Evolutionary conservation across 768 basidiomycete species (phyloP).

Genomic region (Boletus reticulatus): DNA sequence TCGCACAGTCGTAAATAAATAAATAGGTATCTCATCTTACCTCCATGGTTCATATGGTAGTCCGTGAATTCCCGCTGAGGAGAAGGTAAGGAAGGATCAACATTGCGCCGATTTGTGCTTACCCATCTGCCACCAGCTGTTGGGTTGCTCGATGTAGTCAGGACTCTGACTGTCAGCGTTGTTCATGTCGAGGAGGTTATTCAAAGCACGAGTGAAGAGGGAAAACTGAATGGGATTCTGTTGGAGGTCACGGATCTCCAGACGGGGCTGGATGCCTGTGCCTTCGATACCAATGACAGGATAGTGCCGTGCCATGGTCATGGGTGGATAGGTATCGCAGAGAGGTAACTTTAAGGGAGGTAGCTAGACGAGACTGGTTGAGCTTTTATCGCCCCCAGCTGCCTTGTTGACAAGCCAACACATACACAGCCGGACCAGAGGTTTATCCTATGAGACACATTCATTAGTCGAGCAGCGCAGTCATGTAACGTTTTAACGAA

Average conservation of each 20-base stretch:
- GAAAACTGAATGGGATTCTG: slow-evolving; percentile 8
- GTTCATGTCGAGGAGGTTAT: slow-evolving; percentile 5
- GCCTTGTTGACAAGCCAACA: not conserved
- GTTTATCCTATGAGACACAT: not conserved
- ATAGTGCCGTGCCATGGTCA: slow-evolving; percentile 11
- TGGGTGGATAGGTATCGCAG: not conserved
- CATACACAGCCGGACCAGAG: not conserved
- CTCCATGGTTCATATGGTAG: slow-evolving; percentile 9
- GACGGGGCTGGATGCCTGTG: not conserved
- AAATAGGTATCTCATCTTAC: not conserved
- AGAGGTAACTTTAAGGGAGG: not conserved
- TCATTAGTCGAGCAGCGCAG: too few species aligned
- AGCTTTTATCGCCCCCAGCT: not conserved
- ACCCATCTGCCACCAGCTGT: slow-evolving; percentile 21
- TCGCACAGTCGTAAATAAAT: not conserved
- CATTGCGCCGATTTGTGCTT: not conserved
- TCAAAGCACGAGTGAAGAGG: not conserved
- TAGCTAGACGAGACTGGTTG: not conserved
- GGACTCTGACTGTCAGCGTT: not conserved
- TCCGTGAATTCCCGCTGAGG: slow-evolving; percentile 12
- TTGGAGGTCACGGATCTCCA: slow-evolving; percentile 9
- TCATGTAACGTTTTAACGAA: too few species aligned
- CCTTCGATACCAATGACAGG: not conserved
- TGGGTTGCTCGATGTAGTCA: slow-evolving; percentile 9
- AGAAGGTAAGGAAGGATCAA: not conserved